A percentile compares a stretch with the other conserved stretches of the same genome.
Conservation (phyloP, 495 filamentous ascomycete genomes). For the Paragyromitra xinjiangensis region DNA sequence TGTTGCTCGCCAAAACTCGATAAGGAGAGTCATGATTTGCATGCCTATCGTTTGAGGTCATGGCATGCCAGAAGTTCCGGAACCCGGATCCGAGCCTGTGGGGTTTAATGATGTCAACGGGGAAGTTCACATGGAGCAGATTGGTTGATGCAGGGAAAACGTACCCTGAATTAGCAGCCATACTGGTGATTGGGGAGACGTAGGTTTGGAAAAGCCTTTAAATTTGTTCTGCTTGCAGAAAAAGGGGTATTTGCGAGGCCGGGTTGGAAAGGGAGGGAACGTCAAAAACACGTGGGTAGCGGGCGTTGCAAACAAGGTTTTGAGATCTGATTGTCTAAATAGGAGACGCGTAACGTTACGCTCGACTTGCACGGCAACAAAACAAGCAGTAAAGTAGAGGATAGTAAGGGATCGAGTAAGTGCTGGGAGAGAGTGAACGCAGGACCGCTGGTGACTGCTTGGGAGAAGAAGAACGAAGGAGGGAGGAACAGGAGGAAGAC, state of each 20-base stretch:
- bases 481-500: constrained; percentile 33
- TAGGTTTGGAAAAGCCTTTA: constrained; percentile 17
- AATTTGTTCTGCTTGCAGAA: constrained; percentile 32
- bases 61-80: constrained; percentile 93
- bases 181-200: constrained; percentile 29
- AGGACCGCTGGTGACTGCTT: constrained; percentile 42
- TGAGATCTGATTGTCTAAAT: constrained; percentile 36
- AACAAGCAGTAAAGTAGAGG: constrained; percentile 20
- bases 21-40: constrained; percentile 87
- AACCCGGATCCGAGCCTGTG: constrained; percentile 70
- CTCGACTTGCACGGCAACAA: constrained; percentile 27
- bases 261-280: constrained; percentile 35
- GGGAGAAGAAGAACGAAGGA: constrained; percentile 26
- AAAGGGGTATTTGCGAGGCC: constrained; percentile 39
- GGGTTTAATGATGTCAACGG: constrained; percentile 34
- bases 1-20: constrained; percentile 68
- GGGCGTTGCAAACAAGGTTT: constrained; percentile 47
- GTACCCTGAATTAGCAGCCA: constrained; percentile 48
- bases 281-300: constrained; percentile 50
- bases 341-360: constrained; percentile 46
- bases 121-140: constrained; percentile 9
- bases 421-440: constrained; percentile 30
- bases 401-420: constrained; percentile 16
- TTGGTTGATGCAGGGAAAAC: constrained; percentile 21
- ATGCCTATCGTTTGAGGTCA: constrained; percentile 83